Evolutionary conservation across 768 basidiomycete genomes (phyloP).

Genomic region (Dacryopinax primogenitus): DNA sequence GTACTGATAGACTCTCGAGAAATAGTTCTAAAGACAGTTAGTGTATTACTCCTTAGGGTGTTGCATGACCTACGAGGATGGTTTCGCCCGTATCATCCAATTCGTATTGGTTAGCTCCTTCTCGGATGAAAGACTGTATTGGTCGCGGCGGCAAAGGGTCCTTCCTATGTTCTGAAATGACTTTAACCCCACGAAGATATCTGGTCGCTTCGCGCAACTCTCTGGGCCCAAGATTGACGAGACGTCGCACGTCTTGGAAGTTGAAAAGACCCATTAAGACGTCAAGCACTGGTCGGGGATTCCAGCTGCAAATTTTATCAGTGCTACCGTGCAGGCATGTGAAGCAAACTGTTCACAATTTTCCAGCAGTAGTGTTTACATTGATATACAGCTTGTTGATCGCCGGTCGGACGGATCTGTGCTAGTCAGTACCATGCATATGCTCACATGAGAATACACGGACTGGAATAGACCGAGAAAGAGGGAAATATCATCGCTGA

Average conservation of each 20-base stretch:
- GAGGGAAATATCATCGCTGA: background rate
- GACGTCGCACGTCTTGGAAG: background rate
- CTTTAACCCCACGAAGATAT: slow-evolving; percentile 30
- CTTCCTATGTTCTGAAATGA: background rate
- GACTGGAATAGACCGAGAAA: slow-evolving; percentile 2
- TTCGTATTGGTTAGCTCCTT: background rate
- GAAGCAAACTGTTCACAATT: background rate
- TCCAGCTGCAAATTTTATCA: slow-evolving; percentile 41
- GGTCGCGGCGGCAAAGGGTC: background rate
- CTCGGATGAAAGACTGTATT: background rate
- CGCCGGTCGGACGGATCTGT: slow-evolving; percentile 28
- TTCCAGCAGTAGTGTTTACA: slow-evolving; percentile 29
- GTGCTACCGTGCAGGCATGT: slow-evolving; percentile 10
- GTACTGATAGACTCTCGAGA: slow-evolving; percentile 7
- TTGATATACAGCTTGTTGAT: slow-evolving; percentile 41
- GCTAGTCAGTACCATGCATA: background rate
- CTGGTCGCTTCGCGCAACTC: slow-evolving; percentile 52
- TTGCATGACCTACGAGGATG: background rate
- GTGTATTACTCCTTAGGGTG: background rate
- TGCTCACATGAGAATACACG: background rate
- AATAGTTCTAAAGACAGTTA: background rate
- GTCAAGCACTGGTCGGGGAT: slow-evolving; percentile 44
- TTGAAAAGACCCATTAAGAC: slow-evolving; percentile 42
- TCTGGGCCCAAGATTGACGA: slow-evolving; percentile 42
- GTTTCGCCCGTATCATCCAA: slow-evolving; percentile 1